These are phyloP conservation scores for Hypericum perforatum DNA, from an alignment of 345 rosid genomes.

Conservation along the genomic window DNA sequence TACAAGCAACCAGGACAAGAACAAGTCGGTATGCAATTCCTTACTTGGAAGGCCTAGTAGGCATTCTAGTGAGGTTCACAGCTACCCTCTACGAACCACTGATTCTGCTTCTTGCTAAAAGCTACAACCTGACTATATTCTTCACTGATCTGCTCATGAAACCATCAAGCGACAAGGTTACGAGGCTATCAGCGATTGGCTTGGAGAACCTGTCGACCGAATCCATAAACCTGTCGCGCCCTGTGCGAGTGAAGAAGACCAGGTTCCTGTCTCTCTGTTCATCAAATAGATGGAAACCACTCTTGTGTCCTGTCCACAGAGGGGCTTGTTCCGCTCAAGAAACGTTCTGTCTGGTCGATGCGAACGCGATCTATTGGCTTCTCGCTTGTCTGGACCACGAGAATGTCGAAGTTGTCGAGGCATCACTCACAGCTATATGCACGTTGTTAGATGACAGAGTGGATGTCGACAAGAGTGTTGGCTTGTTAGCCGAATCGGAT, in stretches of 20 bases:
- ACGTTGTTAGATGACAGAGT: slow-evolving; percentile 79
- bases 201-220: slow-evolving; percentile 69
- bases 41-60: slow-evolving; percentile 76
- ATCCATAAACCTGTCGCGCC: slow-evolving; percentile 49
- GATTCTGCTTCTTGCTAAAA: slow-evolving; percentile 48
- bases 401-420: slow-evolving; percentile 61
- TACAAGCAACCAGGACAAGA: slow-evolving; percentile 50
- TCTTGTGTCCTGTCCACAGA: slow-evolving; percentile 58
- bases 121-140: slow-evolving; percentile 52
- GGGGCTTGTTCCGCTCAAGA: slow-evolving; percentile 71
- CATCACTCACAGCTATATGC: slow-evolving; percentile 71
- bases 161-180: slow-evolving; percentile 74
- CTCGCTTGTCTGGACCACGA: slow-evolving; percentile 67
- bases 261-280: slow-evolving; percentile 35
- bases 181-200: slow-evolving; percentile 67
- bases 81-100: slow-evolving; percentile 68
- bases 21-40: slow-evolving; percentile 50
- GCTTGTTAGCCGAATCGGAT: slow-evolving; percentile 45
- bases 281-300: slow-evolving; percentile 33
- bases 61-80: slow-evolving; percentile 79
- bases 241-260: slow-evolving; percentile 30
- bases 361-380: slow-evolving; percentile 64
- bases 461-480: slow-evolving; percentile 58
- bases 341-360: slow-evolving; percentile 84
- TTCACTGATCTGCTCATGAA: slow-evolving; percentile 66